phyloP scores from a whole-genome alignment of 345 rosid genomes.

The Durio zibethinus region DNA sequence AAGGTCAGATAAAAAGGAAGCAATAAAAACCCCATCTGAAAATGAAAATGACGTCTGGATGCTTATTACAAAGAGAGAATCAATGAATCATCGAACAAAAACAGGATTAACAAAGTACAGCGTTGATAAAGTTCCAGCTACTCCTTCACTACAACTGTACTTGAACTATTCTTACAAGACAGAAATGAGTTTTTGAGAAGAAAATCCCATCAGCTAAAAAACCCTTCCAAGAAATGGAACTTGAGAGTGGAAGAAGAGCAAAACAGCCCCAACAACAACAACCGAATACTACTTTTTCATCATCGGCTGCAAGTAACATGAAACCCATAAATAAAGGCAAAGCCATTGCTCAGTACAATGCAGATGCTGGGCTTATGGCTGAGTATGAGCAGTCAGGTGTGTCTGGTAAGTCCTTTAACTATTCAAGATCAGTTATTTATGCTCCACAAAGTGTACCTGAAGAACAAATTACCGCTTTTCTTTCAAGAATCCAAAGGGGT shows the following conservation, averaged over 20 bases:
- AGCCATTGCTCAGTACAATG: constrained; percentile 60
- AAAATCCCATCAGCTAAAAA: background rate
- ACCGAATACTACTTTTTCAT: constrained; percentile 12
- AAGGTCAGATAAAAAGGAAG: background rate
- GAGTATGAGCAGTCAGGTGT: constrained; percentile 58
- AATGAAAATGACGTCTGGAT: background rate
- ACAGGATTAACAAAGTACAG: background rate
- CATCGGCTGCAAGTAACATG: constrained; percentile 53
- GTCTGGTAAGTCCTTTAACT: constrained; percentile 72
- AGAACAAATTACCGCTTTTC: constrained; percentile 59
- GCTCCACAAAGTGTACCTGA: constrained; percentile 52
- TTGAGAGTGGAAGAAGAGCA: constrained; percentile 16
- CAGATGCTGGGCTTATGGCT: constrained; percentile 71
- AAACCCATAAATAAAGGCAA: constrained; percentile 33
- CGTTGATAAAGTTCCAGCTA: background rate
- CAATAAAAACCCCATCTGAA: background rate
- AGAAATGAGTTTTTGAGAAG: background rate
- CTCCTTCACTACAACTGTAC: background rate
- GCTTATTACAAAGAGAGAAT: background rate
- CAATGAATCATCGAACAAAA: background rate
- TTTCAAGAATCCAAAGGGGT: constrained; percentile 75
- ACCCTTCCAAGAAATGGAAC: constrained; percentile 6
- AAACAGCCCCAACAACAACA: constrained; percentile 2
- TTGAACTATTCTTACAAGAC: background rate
- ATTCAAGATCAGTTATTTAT: constrained; percentile 51